A percentile compares a stretch with the other conserved stretches of the same genome.
phyloP scores from a whole-genome alignment of 331 rosid genomes.

The Prunus yedoensis region DNA sequence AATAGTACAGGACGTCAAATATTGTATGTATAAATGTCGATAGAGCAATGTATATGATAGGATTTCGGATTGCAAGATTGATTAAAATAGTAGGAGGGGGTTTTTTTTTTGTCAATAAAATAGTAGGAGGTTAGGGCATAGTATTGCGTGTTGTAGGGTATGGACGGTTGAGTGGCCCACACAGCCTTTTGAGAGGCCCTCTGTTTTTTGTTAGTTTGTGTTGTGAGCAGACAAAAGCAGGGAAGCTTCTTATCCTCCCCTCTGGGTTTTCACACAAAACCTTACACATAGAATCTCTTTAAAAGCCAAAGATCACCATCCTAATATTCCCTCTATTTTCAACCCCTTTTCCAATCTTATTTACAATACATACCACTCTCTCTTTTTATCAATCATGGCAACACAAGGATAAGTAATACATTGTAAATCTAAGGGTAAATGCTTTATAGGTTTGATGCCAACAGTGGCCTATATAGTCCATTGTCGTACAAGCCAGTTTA shows the following conservation, averaged over 20 bases:
- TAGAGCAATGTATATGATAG: not conserved
- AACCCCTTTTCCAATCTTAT: not conserved
- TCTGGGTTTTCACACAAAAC: slow-evolving; percentile 61
- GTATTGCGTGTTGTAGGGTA: slow-evolving; percentile 73
- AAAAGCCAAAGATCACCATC: slow-evolving; percentile 36
- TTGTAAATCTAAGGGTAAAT: slow-evolving; percentile 26
- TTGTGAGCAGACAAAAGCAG: slow-evolving; percentile 98
- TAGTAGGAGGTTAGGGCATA: slow-evolving; percentile 17
- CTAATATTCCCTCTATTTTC: not conserved
- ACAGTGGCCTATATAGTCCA: slow-evolving; percentile 69
- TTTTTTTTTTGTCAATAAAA: not conserved
- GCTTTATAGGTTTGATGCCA: slow-evolving; percentile 16
- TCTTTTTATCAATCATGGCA: not conserved
- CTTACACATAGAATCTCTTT: slow-evolving; percentile 63
- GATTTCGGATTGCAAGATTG: not conserved
- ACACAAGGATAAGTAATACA: not conserved
- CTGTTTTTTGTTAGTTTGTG: slow-evolving; percentile 72
- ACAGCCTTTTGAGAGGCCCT: slow-evolving; percentile 43
- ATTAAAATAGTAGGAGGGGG: not conserved
- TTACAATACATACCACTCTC: slow-evolving; percentile 18
- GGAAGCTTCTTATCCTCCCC: slow-evolving; percentile 92
- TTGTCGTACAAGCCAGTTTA: slow-evolving; percentile 39
- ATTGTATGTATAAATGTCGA: not conserved
- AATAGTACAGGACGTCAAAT: slow-evolving; percentile 5
- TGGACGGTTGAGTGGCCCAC: slow-evolving; percentile 59